Conservation (phyloP, 2,329 filamentous ascomycete species). For the Fusarium kyushuense region DNA sequence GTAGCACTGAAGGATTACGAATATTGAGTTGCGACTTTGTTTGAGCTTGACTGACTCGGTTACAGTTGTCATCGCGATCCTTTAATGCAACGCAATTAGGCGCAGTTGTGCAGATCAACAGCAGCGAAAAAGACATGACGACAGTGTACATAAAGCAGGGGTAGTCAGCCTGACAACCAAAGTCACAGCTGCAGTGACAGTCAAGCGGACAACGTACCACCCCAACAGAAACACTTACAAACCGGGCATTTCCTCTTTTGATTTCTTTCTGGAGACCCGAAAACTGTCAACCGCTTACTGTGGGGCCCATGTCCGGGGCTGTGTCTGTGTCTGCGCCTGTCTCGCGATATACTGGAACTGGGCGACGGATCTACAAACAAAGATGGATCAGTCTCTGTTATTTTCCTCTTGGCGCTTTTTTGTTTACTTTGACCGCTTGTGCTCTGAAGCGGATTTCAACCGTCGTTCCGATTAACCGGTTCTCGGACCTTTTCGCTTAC, state of each 20-base stretch:
- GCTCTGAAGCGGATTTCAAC: neutral
- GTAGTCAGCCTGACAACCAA: neutral
- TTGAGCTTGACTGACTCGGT: neutral
- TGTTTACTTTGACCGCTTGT: neutral
- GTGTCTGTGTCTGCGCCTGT: neutral
- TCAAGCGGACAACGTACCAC: neutral
- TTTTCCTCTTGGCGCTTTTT: neutral
- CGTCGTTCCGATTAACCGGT: neutral
- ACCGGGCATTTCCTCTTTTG: conserved; percentile 16
- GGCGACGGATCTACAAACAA: neutral
- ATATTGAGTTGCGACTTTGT: neutral
- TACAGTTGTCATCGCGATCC: neutral
- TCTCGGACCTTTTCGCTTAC: neutral
- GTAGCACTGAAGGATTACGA: neutral
- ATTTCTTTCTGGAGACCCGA: neutral
- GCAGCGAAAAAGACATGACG: conserved; percentile 10
- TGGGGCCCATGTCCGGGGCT: neutral
- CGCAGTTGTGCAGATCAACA: conserved; percentile 2
- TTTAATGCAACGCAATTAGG: conserved; percentile 1
- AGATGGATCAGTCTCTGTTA: neutral
- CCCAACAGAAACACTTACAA: neutral
- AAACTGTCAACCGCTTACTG: neutral
- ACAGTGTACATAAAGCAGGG: neutral
- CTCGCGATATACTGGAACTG: neutral
- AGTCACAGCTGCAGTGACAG: neutral